phyloP scores from a whole-genome alignment of 805 yeast genomes.

The Saturnispora serradocipensis region DNA sequence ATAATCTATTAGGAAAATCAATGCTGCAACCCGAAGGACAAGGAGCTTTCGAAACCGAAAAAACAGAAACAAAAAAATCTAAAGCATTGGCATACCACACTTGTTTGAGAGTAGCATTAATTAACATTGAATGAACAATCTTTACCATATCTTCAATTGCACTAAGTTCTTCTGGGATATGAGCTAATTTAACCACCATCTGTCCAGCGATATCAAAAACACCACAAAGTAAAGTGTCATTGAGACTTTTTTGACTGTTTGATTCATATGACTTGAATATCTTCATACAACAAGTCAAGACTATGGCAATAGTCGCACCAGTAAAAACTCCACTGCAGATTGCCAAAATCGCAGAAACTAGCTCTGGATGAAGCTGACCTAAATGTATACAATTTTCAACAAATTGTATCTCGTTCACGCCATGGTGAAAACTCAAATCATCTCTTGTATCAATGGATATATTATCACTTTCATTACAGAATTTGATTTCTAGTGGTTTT shows the following conservation, averaged over 20 bases:
- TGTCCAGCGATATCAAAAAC: constrained; percentile 1
- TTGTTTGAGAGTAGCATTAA: constrained; percentile 30
- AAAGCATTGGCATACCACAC: constrained; percentile 56
- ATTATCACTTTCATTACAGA: constrained; percentile 25
- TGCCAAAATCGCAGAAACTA: constrained; percentile 27
- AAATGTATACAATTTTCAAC: constrained; percentile 35
- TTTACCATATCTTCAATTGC: constrained; percentile 1
- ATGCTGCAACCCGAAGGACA: constrained; percentile 34
- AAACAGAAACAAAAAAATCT: constrained; percentile 43
- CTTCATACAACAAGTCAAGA: constrained; percentile 23
- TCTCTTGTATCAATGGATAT: constrained; percentile 28
- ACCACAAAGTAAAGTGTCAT: constrained; percentile 22
- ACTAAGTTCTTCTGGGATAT: not conserved
- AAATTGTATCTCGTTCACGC: constrained; percentile 29
- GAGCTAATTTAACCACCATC: constrained; percentile 2
- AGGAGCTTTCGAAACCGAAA: constrained; percentile 47
- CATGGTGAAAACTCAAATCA: constrained; percentile 33
- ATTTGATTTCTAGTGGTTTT: constrained; percentile 24
- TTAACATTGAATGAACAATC: not conserved
- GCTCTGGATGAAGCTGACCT: constrained; percentile 35
- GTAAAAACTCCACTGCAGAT: constrained; percentile 29
- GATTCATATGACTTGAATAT: constrained; percentile 28
- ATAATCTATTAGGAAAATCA: constrained; percentile 10
- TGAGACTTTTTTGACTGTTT: constrained; percentile 23
- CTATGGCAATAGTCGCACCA: constrained; percentile 26